Base-by-base conservation (phyloP, 2,329 filamentous ascomycete genomes). In the Trichophyton mentagrophytes region DNA sequence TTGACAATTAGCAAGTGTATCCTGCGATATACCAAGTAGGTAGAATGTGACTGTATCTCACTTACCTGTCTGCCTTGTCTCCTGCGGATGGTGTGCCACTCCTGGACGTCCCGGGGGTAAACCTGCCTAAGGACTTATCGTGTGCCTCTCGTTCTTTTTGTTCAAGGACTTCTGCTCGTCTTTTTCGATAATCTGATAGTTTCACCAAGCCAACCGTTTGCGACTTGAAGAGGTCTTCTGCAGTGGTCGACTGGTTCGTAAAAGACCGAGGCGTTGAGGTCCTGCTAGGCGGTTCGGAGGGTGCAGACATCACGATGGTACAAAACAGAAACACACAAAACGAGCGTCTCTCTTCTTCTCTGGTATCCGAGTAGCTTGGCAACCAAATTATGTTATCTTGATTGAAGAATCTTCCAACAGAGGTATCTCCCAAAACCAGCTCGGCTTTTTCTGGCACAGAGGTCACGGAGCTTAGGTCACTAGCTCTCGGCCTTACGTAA, bases 181-280 rank as follows among this genome's bases (percentile, higher is more conserved):
- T 86, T 77, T 99, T 97, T 74, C 92, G 90, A 73, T 95, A 97
- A 71, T 97, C 93, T 65, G 89, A 90, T 49, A 96, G 85, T 61
- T 89, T 84, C 59, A 97, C 92, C 2, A 99, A 85, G 46, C 93
- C 93, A 66, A 96, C 90, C 0, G 90, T 95, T 69, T 90, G 85
- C 60, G 85, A 89, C 63, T 92, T 92, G 56, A 96, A 80, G 13
- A 90, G 80, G 69, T 96, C 86, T 72, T 92, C 84, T 1, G 89
- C 88, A 0, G 88, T 88, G 66, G 86, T 80, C 64, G 85, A 86
- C 69, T 91, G 88, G 47, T 86, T 80, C 1, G 85, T 86, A 74
- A 95, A 96, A 13, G 77, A 74, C 61, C 77, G 74, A 46, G 71
- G 77, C 30, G 77, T 79, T 20, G 76, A 76, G 44, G 71, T 73